phyloP scores from a whole-genome alignment of 495 filamentous ascomycete genomes.

The Rhypophila decipiens region DNA sequence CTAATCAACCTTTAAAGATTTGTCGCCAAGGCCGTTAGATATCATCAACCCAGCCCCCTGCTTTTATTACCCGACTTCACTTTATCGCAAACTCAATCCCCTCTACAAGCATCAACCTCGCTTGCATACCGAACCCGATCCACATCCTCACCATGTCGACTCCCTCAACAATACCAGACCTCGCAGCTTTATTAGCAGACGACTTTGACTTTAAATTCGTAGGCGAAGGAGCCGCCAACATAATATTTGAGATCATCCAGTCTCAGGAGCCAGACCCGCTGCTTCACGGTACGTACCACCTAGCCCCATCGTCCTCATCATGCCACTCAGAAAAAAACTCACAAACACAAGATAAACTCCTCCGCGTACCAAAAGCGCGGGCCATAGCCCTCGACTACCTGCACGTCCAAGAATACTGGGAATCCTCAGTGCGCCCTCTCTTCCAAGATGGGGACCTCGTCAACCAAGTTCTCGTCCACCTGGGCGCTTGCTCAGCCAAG shows the following conservation, averaged over 20 bases:
- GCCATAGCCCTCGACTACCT: slow-evolving; percentile 47
- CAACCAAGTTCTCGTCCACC: slow-evolving; percentile 50
- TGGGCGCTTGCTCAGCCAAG: too few species aligned
- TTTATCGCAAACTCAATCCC: background rate
- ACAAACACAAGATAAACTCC: slow-evolving; percentile 38
- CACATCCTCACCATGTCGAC: background rate
- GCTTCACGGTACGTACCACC: background rate
- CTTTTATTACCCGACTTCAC: background rate
- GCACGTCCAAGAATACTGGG: slow-evolving; percentile 52
- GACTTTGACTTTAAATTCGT: slow-evolving; percentile 27
- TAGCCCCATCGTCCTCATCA: background rate
- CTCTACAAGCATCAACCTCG: background rate
- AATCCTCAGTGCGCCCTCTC: slow-evolving; percentile 49
- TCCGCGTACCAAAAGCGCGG: slow-evolving; percentile 61
- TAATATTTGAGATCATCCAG: slow-evolving; percentile 50
- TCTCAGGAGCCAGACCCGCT: slow-evolving; percentile 2
- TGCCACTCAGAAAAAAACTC: background rate
- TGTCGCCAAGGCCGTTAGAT: too few species aligned
- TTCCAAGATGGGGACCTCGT: slow-evolving; percentile 55
- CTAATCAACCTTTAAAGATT: too few species aligned
- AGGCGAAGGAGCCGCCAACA: slow-evolving; percentile 64
- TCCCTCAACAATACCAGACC: slow-evolving; percentile 4
- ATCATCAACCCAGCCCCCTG: too few species aligned
- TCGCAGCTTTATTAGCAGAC: background rate
- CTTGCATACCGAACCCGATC: background rate